Conservation (phyloP, 2,329 filamentous ascomycete genomes). For the Chaetomiaceae sp. region DNA sequence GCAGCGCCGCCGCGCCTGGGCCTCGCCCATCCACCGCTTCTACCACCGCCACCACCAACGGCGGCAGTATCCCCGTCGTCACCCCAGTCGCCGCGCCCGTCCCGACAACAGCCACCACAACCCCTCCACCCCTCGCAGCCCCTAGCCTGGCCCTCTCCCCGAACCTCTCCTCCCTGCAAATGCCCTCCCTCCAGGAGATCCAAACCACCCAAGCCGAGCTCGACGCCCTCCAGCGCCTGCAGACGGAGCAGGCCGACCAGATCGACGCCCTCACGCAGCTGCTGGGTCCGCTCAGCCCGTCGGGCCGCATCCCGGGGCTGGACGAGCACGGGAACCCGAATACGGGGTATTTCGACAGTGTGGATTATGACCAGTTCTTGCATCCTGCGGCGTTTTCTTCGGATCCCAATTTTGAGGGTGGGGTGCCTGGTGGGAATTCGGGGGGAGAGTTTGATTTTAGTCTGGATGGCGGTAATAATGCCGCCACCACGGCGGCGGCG, state of each 20-base stretch:
- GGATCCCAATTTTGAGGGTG: conserved; percentile 11
- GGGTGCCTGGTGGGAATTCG: not conserved
- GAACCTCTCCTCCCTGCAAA: conserved; percentile 42
- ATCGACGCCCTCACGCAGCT: conserved; percentile 71
- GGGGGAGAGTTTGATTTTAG: conserved; percentile 48
- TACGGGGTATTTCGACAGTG: conserved; percentile 32
- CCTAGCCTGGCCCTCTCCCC: conserved; percentile 37
- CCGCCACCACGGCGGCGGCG: conserved; percentile 14
- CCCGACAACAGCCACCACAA: conserved; percentile 21
- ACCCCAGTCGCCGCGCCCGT: conserved; percentile 12
- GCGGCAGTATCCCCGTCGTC: conserved; percentile 14
- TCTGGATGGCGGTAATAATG: conserved; percentile 34
- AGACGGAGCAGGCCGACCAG: conserved; percentile 71
- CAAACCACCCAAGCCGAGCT: conserved; percentile 69
- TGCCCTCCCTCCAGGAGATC: conserved; percentile 56
- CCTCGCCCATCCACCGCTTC: not conserved
- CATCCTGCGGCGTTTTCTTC: conserved; percentile 40
- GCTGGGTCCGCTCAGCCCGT: conserved; percentile 75
- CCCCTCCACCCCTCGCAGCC: conserved; percentile 15
- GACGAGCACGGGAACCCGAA: conserved; percentile 37
- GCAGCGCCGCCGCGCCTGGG: conserved; percentile 32
- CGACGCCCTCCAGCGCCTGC: conserved; percentile 71
- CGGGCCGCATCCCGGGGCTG: conserved; percentile 71
- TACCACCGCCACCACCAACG: conserved; percentile 25
- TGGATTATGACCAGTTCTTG: conserved; percentile 50